Conservation (phyloP, 176 grass and related monocot genomes). For the Oropetium thomaeum region DNA sequence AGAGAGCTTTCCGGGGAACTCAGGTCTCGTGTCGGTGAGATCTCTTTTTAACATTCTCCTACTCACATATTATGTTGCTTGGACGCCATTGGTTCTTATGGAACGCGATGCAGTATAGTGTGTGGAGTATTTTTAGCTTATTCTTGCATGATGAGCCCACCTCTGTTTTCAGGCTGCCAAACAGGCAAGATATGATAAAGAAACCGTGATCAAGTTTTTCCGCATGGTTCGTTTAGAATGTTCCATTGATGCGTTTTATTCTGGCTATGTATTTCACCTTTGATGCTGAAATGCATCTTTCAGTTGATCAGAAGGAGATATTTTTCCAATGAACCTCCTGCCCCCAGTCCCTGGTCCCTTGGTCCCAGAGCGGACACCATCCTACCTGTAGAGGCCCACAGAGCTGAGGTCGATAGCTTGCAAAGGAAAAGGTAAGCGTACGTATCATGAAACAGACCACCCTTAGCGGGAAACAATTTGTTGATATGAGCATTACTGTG, state of each 20-base stretch:
- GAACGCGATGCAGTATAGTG: not conserved
- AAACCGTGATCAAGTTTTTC: constrained; percentile 93
- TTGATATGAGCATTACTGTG: constrained; percentile 10
- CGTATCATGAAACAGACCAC: constrained; percentile 5
- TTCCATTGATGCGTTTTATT: constrained; percentile 18
- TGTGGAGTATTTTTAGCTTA: not conserved
- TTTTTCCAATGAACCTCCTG: constrained; percentile 78
- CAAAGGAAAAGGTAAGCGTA: constrained; percentile 59
- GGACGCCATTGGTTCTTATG: not conserved
- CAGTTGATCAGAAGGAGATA: constrained; percentile 96
- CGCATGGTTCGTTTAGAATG: constrained; percentile 59
- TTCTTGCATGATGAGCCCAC: not conserved
- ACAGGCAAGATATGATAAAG: constrained; percentile 87
- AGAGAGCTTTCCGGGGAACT: constrained; percentile 80
- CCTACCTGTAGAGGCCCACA: constrained; percentile 47
- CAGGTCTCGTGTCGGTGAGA: constrained; percentile 75
- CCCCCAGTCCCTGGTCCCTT: constrained; percentile 65
- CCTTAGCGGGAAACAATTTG: not conserved
- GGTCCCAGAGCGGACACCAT: constrained; percentile 46
- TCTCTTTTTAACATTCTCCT: constrained; percentile 16
- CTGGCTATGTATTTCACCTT: not conserved
- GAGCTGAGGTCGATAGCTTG: constrained; percentile 55
- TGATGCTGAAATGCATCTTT: constrained; percentile 36
- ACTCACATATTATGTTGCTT: constrained; percentile 2
- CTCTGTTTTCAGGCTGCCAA: constrained; percentile 55